A percentile compares a stretch with the other conserved stretches of the same genome.
These are phyloP conservation scores for Wallemia hederae DNA, from an alignment of 1,284 basidiomycete genomes.

Conservation along the genomic window DNA sequence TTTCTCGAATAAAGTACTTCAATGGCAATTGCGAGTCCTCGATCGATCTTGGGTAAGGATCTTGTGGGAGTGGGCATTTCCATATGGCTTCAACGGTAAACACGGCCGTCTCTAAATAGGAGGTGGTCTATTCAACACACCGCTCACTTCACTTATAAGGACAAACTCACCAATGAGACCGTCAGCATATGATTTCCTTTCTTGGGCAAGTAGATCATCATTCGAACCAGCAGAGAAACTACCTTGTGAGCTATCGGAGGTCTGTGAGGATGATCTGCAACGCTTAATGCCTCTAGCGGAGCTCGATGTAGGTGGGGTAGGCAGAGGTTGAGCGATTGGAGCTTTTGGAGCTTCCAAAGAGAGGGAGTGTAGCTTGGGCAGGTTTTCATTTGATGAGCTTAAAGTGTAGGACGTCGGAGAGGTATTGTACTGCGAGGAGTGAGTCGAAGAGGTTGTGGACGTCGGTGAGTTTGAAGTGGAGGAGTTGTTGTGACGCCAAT, in stretches of 20 bases:
- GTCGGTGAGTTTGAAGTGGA: neutral
- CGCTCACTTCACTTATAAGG: neutral
- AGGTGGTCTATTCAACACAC: neutral
- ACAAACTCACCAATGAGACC: neutral
- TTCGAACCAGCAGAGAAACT: neutral
- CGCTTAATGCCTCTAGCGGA: neutral
- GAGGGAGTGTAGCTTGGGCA: neutral
- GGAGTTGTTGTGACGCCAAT: neutral
- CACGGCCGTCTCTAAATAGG: neutral
- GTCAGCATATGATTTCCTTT: neutral
- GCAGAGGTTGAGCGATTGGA: neutral
- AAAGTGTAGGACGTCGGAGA: neutral
- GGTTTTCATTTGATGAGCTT: neutral
- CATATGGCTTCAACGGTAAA: constrained; percentile 1
- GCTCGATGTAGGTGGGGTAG: neutral
- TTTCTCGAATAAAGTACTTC: constrained; percentile 34
- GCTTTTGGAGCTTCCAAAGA: neutral
- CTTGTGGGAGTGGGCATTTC: neutral
- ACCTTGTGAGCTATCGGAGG: neutral
- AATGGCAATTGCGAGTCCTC: constrained; percentile 3
- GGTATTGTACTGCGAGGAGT: neutral
- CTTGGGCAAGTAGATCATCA: neutral
- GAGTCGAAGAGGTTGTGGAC: neutral
- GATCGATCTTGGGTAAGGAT: neutral
- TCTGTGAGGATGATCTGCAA: neutral